Base-by-base conservation (phyloP, 495 filamentous ascomycete genomes). In the Aspergillus nanangensis region DNA sequence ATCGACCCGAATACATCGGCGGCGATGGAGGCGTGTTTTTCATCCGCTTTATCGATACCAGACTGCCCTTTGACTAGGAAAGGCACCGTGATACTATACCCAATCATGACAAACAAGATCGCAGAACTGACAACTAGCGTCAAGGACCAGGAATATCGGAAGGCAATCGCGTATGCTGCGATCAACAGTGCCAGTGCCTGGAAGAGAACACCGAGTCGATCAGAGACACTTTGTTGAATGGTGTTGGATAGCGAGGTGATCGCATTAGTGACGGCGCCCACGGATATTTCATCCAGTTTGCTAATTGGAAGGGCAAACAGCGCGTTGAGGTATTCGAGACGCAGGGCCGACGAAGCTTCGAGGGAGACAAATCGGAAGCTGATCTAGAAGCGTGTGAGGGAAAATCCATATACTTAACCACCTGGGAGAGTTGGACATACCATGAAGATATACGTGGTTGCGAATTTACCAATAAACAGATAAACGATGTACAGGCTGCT, bases 211-310 rank as follows among this genome's bases (percentile, higher is more conserved):
- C 72, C 74, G 5, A 70, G 61, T 34, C 76, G 77, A 45, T 81
- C 79, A 0, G 83, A 85, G 29, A 88, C 80, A 23, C 83, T 83
- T 23, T 78, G 62, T 48, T 88, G 83, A 20, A 88, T 63, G 0
- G 74, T 70, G 49, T 85, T 87, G 20, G 81, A 78, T 3, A 76
- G 76, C 3, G 75, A 71, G 4, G 83, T 84, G 51, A 87, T 82
- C 29, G 80, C 77, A 17, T 77, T 77, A 8, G 76, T 76, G 13
- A 66, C 61, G 1, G 62, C 56, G 25, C 65, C 63, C 0, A 60
- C 48, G 2, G 65, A 64, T 4, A 68, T 44, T 32, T 59, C 45
- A 43, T 68, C 65, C 9, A 68, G 38, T 14, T 43, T 57, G 48
- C 56, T 60, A 27, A 70, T 52, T 0, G 65, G 60, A 15, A 55